Evolutionary conservation across 768 basidiomycete genomes (phyloP), one percentile per base, ranked within the genome.

Genomic region (Boletus insuetus): DNA sequence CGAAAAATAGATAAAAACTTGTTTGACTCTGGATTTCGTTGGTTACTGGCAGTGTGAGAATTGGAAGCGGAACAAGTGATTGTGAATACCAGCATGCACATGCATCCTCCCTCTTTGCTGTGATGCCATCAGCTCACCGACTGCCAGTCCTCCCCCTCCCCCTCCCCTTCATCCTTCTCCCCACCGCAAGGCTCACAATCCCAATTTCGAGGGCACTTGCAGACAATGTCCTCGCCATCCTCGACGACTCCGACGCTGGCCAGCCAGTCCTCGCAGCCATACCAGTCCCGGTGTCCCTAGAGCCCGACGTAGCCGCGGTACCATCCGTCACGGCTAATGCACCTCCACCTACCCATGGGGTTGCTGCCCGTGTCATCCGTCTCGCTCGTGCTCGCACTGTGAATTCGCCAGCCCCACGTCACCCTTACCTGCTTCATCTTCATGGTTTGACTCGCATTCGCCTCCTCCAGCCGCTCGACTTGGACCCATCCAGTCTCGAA

Each of bases 101-200:
- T 35, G 34, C 34, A 35, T 35, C 34, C 34, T 35, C 34, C 34
- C 34, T 31, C 26, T 9, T 46, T 52, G 47, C 35, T 42, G 17
- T 48, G 43, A 69, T 71, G 69, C 46, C 58, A 42, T 46, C 60
- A 29, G 22, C 59, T 31, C 17, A 80, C 4, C 82, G 79, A 55
- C 78, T 94, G 7, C 84, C 86, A 4, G 74, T 93, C 29, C 76
- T 95, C 45, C 77, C 82, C 6, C 82, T 95, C 29, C 79, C 83
- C 0, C 77, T 86, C 58, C 93, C 93, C 0, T 73, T 83, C 43
- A 73, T 94, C 54, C 82, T 94, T 37, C 81, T 92, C 13, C 93
- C 93, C 0, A 83, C 82, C 9, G 82, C 87, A 0, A 75, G 84
- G 14, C 75, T 89, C 42, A 85, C 88, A 0, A 70, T 93, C 55